Evolutionary conservation across 2,329 filamentous ascomycete species (phyloP).

Genomic region (Colletotrichum sp.): DNA sequence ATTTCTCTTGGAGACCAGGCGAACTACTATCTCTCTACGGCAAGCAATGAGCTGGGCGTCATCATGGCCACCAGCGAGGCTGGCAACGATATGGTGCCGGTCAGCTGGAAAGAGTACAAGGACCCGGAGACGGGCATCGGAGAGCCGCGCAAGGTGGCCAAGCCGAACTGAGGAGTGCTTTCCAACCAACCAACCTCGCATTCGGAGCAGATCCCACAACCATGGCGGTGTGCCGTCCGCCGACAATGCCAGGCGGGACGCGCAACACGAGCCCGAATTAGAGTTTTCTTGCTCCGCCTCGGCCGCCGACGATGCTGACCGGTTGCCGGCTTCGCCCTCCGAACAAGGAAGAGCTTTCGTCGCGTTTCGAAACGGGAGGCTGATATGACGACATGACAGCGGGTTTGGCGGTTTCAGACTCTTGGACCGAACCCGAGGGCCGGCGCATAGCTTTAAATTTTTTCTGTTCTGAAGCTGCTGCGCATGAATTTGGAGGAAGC

Average conservation of each 20-base stretch:
- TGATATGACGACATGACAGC: constrained; percentile 8
- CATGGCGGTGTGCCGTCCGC: neutral
- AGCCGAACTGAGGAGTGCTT: constrained; percentile 71
- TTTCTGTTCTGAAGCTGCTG: neutral
- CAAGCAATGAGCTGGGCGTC: constrained; percentile 88
- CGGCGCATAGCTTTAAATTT: neutral
- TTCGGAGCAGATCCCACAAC: neutral
- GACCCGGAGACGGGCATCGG: constrained; percentile 78
- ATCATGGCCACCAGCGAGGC: constrained; percentile 90
- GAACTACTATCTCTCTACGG: constrained; percentile 94
- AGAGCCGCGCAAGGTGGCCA: constrained; percentile 91
- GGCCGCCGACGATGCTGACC: neutral
- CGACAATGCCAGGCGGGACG: neutral
- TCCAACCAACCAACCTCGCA: neutral
- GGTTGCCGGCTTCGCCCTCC: neutral
- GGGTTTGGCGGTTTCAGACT: neutral
- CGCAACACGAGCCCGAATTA: neutral
- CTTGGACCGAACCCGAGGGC: neutral
- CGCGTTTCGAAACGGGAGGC: constrained; percentile 10
- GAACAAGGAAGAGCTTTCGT: neutral
- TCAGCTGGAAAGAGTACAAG: constrained; percentile 94
- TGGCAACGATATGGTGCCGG: constrained; percentile 89
- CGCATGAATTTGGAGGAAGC: neutral
- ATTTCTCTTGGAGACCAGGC: constrained; percentile 92
- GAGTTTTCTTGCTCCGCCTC: constrained; percentile 1